Conservation (phyloP, 78 protist genomes). For the Dictyostelium discoideum region dicty_2.7 NC_007088.5:6017501-6018000, state of each 20-base stretch:
- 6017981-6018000: slow-evolving; percentile 24
- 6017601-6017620: slow-evolving; percentile 22
- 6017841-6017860: neutral
- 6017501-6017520: slow-evolving; percentile 78
- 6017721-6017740: slow-evolving; percentile 23
- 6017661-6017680: neutral
- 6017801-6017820: slow-evolving; percentile 29
- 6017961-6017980: neutral
- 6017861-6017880: neutral
- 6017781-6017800: neutral
- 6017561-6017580: slow-evolving; percentile 81
- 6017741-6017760: slow-evolving; percentile 64
- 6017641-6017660: slow-evolving; percentile 24
- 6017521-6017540: slow-evolving; percentile 89
- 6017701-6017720: slow-evolving; percentile 45
- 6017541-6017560: slow-evolving; percentile 87
- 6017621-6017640: neutral
- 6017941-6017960: slow-evolving; percentile 17
- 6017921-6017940: slow-evolving; percentile 37
- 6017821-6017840: slow-evolving; percentile 24
- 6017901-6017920: slow-evolving; percentile 40
- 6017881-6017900: neutral
- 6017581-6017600: slow-evolving; percentile 74
- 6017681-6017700: slow-evolving; percentile 42
- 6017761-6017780: slow-evolving; percentile 1